Evolutionary conservation across 495 filamentous ascomycete genomes (phyloP).

Genomic region (Schizothecium vesticola): DNA sequence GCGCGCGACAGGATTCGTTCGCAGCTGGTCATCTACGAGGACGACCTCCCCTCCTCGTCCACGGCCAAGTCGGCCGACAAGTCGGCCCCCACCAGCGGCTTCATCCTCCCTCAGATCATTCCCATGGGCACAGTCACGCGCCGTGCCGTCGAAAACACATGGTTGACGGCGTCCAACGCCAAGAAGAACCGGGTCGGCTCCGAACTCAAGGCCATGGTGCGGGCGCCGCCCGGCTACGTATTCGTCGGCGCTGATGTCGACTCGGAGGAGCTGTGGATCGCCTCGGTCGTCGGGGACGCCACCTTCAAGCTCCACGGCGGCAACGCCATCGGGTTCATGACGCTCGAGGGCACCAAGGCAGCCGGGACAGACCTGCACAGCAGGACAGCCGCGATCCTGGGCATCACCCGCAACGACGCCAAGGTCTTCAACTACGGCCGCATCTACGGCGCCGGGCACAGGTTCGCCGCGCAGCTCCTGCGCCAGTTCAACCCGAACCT

Average conservation of each 20-base stretch:
- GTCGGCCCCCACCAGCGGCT: slow-evolving; percentile 44
- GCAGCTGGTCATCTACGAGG: slow-evolving; percentile 87
- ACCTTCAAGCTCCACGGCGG: slow-evolving; percentile 92
- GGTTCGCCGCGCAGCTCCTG: slow-evolving; percentile 84
- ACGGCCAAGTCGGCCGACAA: slow-evolving; percentile 8
- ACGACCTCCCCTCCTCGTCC: slow-evolving; percentile 41
- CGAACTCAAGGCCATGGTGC: slow-evolving; percentile 95
- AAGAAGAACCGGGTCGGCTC: slow-evolving; percentile 94
- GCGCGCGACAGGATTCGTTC: slow-evolving; percentile 85
- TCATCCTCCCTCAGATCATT: slow-evolving; percentile 96
- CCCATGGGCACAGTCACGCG: slow-evolving; percentile 99
- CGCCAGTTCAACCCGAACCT: slow-evolving; percentile 87
- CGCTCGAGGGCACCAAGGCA: slow-evolving; percentile 88
- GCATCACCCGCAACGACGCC: slow-evolving; percentile 88
- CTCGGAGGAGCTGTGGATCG: slow-evolving; percentile 99
- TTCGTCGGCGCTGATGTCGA: slow-evolving; percentile 98
- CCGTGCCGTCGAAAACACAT: slow-evolving; percentile 93
- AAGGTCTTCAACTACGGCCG: slow-evolving; percentile 99
- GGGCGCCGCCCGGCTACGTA: slow-evolving; percentile 79
- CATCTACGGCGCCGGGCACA: slow-evolving; percentile 93
- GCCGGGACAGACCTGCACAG: slow-evolving; percentile 94
- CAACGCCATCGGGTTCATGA: slow-evolving; percentile 98
- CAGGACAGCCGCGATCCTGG: slow-evolving; percentile 82
- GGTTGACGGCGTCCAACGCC: slow-evolving; percentile 96
- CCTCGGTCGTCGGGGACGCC: slow-evolving; percentile 88